Evolutionary conservation across 2,329 filamentous ascomycete genomes (phyloP), one percentile per base, ranked within the genome.

Genomic region (Phyllosticta paracitricarpa): DNA sequence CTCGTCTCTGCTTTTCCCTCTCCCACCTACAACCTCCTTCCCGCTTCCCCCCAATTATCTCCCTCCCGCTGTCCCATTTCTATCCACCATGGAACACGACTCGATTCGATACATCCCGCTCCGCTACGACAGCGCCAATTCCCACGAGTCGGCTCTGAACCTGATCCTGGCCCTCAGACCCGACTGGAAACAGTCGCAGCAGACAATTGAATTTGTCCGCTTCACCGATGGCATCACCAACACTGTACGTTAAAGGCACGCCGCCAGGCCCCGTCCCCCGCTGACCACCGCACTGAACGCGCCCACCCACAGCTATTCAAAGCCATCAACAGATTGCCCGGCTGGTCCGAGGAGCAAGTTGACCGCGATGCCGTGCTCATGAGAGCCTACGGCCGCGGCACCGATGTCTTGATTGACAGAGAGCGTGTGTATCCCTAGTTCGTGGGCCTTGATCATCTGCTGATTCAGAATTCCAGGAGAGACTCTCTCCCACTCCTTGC

Each of bases 221-320:
- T 99, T 97, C 79, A 99, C 91, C 51, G 94, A 99, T 70, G 94
- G 94, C 71, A 99, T 97, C 77, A 99, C 94, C 66, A 99, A 99
- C 77, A 97, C 92, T 66, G 83, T 85, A 76, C 67, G 81, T 79
- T 60, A 55, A 63, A 63, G 55, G 54, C 56, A 65, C 35, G 62
- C 58, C 56, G 26, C 30, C 54, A 60, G 53, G n/a, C 12, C 53
- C 25, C 7, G 25, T 54, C 61, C 57, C 52, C 57, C 40, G 19
- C 57, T 48, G 30, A 55, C 25, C 33, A 51, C 22, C 9, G 28
- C 58, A 53, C 57, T 62, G 58, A 61, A 26, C 54, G 54, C 40
- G 30, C 54, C 35, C 35, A 10, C 12, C 56, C 58, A 79, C 79
- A 80, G 57, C 79, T 93, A 56, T 80, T 91, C 65, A 92, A 92